A percentile compares a stretch with the other conserved stretches of the same genome.
Conservation (phyloP, 495 filamentous ascomycete genomes). For the Penicillium dipodomyicola region DNA sequence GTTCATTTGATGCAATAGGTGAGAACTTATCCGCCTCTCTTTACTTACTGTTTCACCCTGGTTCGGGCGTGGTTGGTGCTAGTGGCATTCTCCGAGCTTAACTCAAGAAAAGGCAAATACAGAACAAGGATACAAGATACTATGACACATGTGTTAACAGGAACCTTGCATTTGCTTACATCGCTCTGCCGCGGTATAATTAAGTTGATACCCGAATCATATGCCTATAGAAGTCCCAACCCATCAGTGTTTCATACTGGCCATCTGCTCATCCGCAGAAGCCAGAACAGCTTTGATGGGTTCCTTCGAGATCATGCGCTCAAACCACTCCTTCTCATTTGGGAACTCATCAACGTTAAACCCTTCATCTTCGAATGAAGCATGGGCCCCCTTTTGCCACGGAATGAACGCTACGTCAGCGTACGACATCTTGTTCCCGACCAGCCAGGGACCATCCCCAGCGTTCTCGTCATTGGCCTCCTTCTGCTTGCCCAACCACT, state of each 20-base stretch:
- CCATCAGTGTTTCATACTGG: neutral
- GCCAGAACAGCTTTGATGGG: constrained; percentile 7
- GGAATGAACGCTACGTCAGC: constrained; percentile 8
- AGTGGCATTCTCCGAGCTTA: neutral
- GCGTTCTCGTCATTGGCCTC: constrained; percentile 28
- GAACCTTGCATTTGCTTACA: neutral
- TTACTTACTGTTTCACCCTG: too few relatives aligned
- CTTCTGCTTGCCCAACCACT: constrained; percentile 41
- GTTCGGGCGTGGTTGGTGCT: too few relatives aligned
- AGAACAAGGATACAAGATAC: neutral
- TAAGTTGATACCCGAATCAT: neutral
- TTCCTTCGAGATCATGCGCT: constrained; percentile 1
- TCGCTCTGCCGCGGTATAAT: neutral
- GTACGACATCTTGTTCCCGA: constrained; percentile 46
- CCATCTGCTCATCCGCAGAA: neutral
- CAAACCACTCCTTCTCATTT: constrained; percentile 30
- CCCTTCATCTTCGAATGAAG: constrained; percentile 49
- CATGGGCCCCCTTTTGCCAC: constrained; percentile 43
- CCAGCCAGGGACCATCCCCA: constrained; percentile 39
- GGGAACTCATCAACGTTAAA: constrained; percentile 16
- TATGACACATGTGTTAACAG: neutral
- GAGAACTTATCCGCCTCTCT: too few relatives aligned
- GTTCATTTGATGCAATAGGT: too few relatives aligned
- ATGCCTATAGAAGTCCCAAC: neutral
- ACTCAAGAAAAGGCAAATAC: neutral